These are phyloP conservation scores for Xylaria venustula DNA, from an alignment of 495 filamentous ascomycete species.

Conservation along the genomic window DNA sequence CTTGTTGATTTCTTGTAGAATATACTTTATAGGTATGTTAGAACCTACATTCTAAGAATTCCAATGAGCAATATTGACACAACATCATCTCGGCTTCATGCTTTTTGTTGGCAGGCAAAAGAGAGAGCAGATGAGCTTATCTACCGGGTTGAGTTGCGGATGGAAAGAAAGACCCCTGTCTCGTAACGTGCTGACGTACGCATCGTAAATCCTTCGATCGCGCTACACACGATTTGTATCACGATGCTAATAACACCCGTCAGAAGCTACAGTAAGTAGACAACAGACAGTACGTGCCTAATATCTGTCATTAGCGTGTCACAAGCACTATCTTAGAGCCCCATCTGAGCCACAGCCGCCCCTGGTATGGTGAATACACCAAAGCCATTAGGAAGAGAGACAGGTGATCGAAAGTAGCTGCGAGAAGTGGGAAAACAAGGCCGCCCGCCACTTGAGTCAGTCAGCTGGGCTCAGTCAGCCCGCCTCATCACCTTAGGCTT, in stretches of 20 bases:
- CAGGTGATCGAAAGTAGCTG: conserved; percentile 2
- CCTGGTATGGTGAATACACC: no score
- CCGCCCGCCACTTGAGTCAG: background rate
- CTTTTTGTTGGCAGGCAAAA: no score
- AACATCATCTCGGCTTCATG: no score
- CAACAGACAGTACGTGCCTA: no score
- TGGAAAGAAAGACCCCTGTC: no score
- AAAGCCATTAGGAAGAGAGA: background rate
- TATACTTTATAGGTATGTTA: no score
- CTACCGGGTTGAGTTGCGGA: no score
- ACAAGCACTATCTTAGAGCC: background rate
- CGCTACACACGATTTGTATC: background rate
- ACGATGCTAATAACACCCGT: background rate
- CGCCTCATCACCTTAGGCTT: background rate
- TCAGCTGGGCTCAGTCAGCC: conserved; percentile 5
- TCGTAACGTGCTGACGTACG: conserved; percentile 3
- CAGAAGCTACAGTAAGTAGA: background rate
- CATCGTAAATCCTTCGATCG: background rate
- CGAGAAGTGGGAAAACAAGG: background rate
- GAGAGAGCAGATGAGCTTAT: no score
- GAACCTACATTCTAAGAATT: background rate
- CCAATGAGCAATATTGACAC: no score
- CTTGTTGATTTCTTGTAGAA: no score
- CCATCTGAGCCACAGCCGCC: no score
- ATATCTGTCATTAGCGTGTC: background rate